These are phyloP conservation scores for Populus alba DNA, from an alignment of 345 rosid genomes.

Conservation along the genomic window DNA sequence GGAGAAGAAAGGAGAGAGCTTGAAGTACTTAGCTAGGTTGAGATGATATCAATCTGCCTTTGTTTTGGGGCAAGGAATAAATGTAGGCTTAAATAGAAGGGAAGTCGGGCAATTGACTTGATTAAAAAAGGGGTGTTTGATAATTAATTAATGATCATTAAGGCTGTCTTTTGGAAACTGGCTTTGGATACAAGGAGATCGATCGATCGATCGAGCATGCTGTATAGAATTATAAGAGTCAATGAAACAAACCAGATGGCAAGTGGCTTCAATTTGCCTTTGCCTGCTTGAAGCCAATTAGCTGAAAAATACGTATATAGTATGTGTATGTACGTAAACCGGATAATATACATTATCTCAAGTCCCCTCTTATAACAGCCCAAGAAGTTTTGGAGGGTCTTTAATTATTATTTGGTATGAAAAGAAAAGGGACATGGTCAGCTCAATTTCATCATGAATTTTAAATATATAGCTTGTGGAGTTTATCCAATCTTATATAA, in stretches of 20 bases:
- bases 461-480: no score
- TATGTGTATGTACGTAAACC: neutral
- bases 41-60: neutral
- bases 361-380: neutral
- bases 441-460: neutral
- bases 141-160: neutral
- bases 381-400: neutral
- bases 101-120: neutral
- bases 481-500: no score
- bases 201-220: no score
- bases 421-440: neutral
- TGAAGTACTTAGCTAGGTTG: neutral
- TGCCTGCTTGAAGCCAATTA: neutral
- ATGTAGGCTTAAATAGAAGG: neutral
- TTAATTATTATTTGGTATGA: no score
- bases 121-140: neutral
- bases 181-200: neutral
- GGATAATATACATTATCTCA: neutral
- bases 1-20: neutral
- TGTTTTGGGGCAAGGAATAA: neutral
- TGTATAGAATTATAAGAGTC: neutral
- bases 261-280: neutral
- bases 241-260: neutral
- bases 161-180: neutral
- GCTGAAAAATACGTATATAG: neutral